Base-by-base conservation (phyloP, 2,329 filamentous ascomycete genomes). In the Pseudogymnoascus sp. region DNA sequence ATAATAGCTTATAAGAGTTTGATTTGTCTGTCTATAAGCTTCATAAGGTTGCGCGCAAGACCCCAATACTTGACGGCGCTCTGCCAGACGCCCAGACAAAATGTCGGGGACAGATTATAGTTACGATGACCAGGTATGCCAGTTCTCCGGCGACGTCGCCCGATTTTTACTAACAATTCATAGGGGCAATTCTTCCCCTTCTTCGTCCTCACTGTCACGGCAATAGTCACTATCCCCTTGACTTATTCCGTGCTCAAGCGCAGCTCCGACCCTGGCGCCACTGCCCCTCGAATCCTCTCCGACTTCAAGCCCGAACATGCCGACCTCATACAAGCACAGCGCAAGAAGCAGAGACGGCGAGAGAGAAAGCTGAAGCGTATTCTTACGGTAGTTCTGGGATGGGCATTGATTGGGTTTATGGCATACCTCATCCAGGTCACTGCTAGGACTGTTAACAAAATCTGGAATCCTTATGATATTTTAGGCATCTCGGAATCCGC, bases 401-500 rank as follows among this genome's bases (percentile, higher is more conserved):
- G 92, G 87, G 79, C 84, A 31, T 74, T 92, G 64, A 96, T 97
- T 79, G 89, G 81, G 58, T 90, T 87, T 74, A 97, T 97, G 91
- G 79, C 89, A 29, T 99, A 97, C 74, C 81, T 99, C 64, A 96
- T 97, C 72, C 74, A 86, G 63, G 86, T 89, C 58, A 94, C 92
- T 61, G 84, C 89, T 68, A 83, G 83, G 62, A 84, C 85, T 1
- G 75, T 81, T 31, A 82, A 86, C 57, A 91, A 94, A 77, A 82
- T 96, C 62, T 99, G 93, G 90, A 95, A 99, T 76, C 94, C 94
- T 1, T 99, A 97, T 77, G 90, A 96, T 68, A 95, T 99, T 68
- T 78, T 99, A 62, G 90, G 90, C 50, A 83, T 99, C 62, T 85
- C 89, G 68, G 89, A 92, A 88, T 90, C 88, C 64, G 84, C 89